These are phyloP conservation scores for Candida germanica DNA, from an alignment of 805 yeast species.

Conservation along the genomic window DNA sequence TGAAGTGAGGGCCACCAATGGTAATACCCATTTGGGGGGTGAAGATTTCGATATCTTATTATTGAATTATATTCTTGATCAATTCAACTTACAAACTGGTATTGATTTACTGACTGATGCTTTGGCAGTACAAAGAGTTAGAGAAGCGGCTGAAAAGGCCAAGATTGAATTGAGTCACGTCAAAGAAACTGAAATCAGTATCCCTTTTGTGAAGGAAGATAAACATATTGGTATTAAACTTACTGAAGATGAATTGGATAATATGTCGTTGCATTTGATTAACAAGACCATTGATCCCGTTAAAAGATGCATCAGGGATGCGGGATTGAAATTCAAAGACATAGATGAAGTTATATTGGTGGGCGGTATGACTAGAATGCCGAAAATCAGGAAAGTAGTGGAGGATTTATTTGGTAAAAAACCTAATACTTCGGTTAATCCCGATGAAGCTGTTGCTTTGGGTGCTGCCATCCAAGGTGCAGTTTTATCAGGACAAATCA, in stretches of 20 bases:
- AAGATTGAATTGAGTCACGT: conserved; percentile 74
- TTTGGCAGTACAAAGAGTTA: conserved; percentile 66
- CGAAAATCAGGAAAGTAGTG: conserved; percentile 66
- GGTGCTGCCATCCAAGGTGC: conserved; percentile 94
- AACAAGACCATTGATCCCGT: conserved; percentile 71
- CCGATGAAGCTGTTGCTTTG: conserved; percentile 91
- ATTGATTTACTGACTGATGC: conserved; percentile 50
- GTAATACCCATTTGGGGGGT: conserved; percentile 84
- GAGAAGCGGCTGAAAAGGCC: conserved; percentile 76
- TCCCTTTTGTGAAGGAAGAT: conserved; percentile 66
- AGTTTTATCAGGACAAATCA: conserved; percentile 76
- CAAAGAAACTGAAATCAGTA: conserved; percentile 54
- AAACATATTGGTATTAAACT: conserved; percentile 57
- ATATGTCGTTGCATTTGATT: conserved; percentile 62
- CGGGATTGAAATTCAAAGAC: conserved; percentile 60
- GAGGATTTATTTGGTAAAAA: conserved; percentile 55
- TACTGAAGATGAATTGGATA: conserved; percentile 67
- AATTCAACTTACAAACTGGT: conserved; percentile 51
- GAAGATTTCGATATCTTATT: conserved; percentile 78
- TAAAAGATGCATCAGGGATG: conserved; percentile 70
- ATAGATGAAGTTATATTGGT: conserved; percentile 74
- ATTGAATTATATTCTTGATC: conserved; percentile 52
- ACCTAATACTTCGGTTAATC: conserved; percentile 74
- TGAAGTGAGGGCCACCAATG: conserved; percentile 80
- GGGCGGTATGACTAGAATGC: conserved; percentile 93